Percentiles rank a stretch among this genome's conserved stretches.
Evolutionary conservation across 2,329 filamentous ascomycete species (phyloP).

Genomic region (Calonectria hawksworthii): DNA sequence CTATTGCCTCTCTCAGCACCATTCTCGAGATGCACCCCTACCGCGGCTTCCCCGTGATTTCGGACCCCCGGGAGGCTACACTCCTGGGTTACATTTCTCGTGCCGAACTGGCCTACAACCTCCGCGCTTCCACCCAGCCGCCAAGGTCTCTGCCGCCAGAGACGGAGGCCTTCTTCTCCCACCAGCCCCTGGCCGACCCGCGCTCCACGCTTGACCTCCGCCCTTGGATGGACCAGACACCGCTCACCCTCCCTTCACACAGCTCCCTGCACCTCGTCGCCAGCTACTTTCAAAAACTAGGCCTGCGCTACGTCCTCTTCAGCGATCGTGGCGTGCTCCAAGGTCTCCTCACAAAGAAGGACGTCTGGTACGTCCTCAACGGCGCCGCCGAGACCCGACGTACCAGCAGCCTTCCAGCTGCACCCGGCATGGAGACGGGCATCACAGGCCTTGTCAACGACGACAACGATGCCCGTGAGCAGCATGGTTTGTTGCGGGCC

Average conservation of each 20-base stretch:
- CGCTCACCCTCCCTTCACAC: conserved; percentile 86
- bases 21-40: conserved; percentile 82
- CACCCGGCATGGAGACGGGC: conserved; percentile 48
- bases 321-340: conserved; percentile 84
- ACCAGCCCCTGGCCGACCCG: conserved; percentile 86
- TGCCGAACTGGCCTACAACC: conserved; percentile 87
- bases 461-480: conserved; percentile 57
- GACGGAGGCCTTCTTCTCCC: conserved; percentile 86
- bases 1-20: conserved; percentile 79
- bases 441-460: conserved; percentile 47
- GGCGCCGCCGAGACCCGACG: conserved; percentile 75
- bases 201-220: conserved; percentile 85
- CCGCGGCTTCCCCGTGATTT: conserved; percentile 93
- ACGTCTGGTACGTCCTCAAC: conserved; percentile 94
- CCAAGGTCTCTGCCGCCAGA: conserved; percentile 75
- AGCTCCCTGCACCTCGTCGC: conserved; percentile 87
- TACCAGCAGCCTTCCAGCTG: conserved; percentile 47
- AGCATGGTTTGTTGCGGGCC: conserved; percentile 57
- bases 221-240: conserved; percentile 99
- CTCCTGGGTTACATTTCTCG: conserved; percentile 95
- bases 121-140: conserved; percentile 67
- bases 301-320: conserved; percentile 91
- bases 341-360: conserved; percentile 95
- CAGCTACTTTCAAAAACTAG: conserved; percentile 94
- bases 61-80: conserved; percentile 80